Percentiles rank a stretch among this genome's conserved stretches.
These are phyloP conservation scores for Penicillium sp. DNA, from an alignment of 2,329 filamentous ascomycete genomes.

Conservation along the genomic window DNA sequence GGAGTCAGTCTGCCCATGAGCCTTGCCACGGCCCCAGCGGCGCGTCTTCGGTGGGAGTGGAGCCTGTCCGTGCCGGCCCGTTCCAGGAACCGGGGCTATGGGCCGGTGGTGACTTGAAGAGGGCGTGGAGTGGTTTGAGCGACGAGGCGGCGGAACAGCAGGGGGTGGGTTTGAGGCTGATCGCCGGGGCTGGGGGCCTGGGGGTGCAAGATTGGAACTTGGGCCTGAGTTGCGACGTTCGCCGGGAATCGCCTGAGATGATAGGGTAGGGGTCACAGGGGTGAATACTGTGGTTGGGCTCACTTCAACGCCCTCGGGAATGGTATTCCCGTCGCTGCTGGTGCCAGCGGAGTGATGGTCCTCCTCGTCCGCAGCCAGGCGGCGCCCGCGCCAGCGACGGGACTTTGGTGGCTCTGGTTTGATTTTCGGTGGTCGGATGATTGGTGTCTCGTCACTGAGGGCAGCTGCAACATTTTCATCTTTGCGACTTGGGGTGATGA, in stretches of 20 bases:
- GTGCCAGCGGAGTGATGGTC: slow-evolving; percentile 22
- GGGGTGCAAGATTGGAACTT: slow-evolving; percentile 24
- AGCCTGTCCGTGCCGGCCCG: slow-evolving; percentile 32
- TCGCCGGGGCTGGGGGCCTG: slow-evolving; percentile 28
- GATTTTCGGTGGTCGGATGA: slow-evolving; percentile 28
- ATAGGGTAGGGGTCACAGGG: slow-evolving; percentile 9
- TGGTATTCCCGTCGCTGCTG: slow-evolving; percentile 28
- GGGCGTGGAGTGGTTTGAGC: slow-evolving; percentile 33
- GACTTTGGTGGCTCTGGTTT: slow-evolving; percentile 46
- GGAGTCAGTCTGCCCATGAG: slow-evolving; percentile 27
- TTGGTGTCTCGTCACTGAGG: slow-evolving; percentile 20
- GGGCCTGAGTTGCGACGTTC: slow-evolving; percentile 28
- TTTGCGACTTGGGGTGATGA: slow-evolving; percentile 73
- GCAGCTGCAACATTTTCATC: slow-evolving; percentile 34
- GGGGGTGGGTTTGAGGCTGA: slow-evolving; percentile 41
- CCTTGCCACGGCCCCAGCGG: slow-evolving; percentile 38
- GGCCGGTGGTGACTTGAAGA: slow-evolving; percentile 31
- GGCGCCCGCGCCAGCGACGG: slow-evolving; percentile 45
- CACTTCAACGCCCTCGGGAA: slow-evolving; percentile 27
- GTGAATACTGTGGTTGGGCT: slow-evolving; percentile 13
- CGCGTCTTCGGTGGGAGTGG: slow-evolving; percentile 45
- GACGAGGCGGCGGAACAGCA: slow-evolving; percentile 43
- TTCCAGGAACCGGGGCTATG: slow-evolving; percentile 1
- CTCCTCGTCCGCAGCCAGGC: slow-evolving; percentile 34
- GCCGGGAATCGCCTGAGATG: background rate